A percentile compares a stretch with the other conserved stretches of the same genome.
Conservation (phyloP, 371 early-diverging fungal genomes). For the Globomyces sp. region DNA sequence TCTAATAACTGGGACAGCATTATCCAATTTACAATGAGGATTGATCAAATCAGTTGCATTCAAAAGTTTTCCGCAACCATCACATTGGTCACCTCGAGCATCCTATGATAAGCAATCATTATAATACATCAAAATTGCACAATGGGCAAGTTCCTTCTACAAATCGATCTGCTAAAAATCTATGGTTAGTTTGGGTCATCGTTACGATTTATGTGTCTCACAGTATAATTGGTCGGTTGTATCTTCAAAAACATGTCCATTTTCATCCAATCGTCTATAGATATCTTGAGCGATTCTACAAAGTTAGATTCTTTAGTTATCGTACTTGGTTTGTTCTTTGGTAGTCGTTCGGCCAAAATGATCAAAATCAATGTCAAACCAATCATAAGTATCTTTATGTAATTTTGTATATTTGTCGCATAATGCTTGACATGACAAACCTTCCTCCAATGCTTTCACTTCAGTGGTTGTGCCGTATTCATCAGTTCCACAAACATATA, state of each 20-base stretch:
- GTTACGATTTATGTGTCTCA: constrained; percentile 68
- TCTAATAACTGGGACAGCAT: constrained; percentile 72
- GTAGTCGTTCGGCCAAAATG: constrained; percentile 97
- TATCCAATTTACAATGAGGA: constrained; percentile 95
- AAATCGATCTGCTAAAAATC: constrained; percentile 98
- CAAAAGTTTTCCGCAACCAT: constrained; percentile 91
- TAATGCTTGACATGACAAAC: constrained; percentile 84
- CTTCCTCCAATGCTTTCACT: constrained; percentile 96
- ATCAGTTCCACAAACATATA: constrained; percentile 99
- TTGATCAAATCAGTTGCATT: constrained; percentile 92
- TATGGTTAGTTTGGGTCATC: no score
- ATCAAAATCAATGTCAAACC: constrained; percentile 97
- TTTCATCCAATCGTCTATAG: constrained; percentile 76
- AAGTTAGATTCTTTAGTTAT: constrained; percentile 20
- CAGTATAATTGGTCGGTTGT: constrained; percentile 93
- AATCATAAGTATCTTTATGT: constrained; percentile 91
- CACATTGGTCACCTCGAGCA: constrained; percentile 99
- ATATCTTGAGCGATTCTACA: constrained; percentile 84
- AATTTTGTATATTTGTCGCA: constrained; percentile 95
- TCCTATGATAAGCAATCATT: constrained; percentile 42
- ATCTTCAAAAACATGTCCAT: constrained; percentile 75
- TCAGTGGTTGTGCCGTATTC: constrained; percentile 99
- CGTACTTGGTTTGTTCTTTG: constrained; percentile 69
- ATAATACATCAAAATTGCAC: constrained; percentile 68
- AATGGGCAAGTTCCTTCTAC: constrained; percentile 97